Evolutionary conservation across 805 yeast species (phyloP).

Genomic region (Kazachstania bromeliacearum): DNA sequence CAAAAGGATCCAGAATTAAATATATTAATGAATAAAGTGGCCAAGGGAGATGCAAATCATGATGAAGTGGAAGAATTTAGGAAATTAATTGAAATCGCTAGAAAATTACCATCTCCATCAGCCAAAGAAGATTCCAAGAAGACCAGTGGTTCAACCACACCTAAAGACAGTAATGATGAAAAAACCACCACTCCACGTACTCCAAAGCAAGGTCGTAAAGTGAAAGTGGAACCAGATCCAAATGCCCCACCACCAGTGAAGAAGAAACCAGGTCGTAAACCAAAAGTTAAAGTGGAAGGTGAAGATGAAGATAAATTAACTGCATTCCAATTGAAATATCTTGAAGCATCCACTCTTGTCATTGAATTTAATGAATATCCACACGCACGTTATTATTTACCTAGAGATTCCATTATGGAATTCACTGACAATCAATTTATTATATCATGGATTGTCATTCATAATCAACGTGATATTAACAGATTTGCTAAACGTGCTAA

Average conservation of each 20-base stretch:
- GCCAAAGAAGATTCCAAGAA: conserved; percentile 16
- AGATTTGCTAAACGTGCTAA: conserved; percentile 16
- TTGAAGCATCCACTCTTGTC: conserved; percentile 60
- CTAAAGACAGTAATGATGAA: neutral
- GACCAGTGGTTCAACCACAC: neutral
- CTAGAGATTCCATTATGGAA: conserved; percentile 71
- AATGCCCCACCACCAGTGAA: neutral
- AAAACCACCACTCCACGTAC: neutral
- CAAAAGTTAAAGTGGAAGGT: conserved; percentile 3
- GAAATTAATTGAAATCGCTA: conserved; percentile 67
- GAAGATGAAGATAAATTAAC: conserved; percentile 47
- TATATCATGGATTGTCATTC: conserved; percentile 29
- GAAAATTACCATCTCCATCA: conserved; percentile 55
- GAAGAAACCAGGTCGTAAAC: conserved; percentile 6
- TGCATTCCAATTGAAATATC: conserved; percentile 66
- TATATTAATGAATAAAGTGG: conserved; percentile 73
- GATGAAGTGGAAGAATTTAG: conserved; percentile 73
- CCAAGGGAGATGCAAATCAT: conserved; percentile 66
- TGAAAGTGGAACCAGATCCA: neutral
- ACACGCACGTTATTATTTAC: conserved; percentile 61
- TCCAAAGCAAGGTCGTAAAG: neutral
- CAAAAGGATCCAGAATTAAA: conserved; percentile 58
- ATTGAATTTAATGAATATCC: conserved; percentile 82
- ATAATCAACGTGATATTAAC: conserved; percentile 23
- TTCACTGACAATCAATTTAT: conserved; percentile 20